Evolutionary conservation across 2,329 filamentous ascomycete species (phyloP).

Genomic region (Monilinia fructicola): DNA sequence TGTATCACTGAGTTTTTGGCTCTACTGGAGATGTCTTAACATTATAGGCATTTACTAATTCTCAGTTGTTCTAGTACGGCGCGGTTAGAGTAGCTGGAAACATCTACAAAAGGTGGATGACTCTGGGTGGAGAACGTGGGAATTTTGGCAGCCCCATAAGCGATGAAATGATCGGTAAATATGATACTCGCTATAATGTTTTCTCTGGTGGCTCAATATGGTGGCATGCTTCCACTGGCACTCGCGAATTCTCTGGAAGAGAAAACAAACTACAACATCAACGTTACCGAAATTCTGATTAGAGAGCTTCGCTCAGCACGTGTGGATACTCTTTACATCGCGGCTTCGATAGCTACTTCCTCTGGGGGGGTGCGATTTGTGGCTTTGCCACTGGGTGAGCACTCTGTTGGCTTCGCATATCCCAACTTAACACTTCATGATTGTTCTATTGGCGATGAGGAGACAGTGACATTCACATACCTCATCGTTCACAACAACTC

Average conservation of each 20-base stretch:
- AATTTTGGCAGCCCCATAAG: constrained; percentile 4
- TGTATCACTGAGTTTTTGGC: too few relatives aligned
- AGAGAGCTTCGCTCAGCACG: constrained; percentile 4
- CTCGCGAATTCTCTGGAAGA: constrained; percentile 5
- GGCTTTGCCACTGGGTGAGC: neutral
- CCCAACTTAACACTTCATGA: neutral
- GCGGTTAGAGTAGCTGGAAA: constrained; percentile 3
- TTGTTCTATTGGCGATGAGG: constrained; percentile 13
- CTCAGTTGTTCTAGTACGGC: neutral
- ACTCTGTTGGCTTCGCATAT: constrained; percentile 4
- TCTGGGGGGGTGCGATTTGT: neutral
- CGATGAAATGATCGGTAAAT: neutral
- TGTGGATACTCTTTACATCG: constrained; percentile 14
- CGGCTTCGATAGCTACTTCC: neutral
- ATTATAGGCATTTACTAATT: neutral
- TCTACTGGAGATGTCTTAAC: neutral
- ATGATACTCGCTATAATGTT: constrained; percentile 7
- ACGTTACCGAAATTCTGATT: neutral
- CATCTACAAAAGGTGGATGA: constrained; percentile 13
- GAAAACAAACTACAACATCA: constrained; percentile 10
- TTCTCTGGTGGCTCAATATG: constrained; percentile 17
- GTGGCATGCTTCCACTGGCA: constrained; percentile 11
- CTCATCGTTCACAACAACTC: constrained; percentile 12
- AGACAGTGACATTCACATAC: constrained; percentile 8
- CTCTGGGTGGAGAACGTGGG: constrained; percentile 7